These are phyloP conservation scores for Mucor piriformis DNA, from an alignment of 371 early-diverging fungal species.

Conservation along the genomic window DNA sequence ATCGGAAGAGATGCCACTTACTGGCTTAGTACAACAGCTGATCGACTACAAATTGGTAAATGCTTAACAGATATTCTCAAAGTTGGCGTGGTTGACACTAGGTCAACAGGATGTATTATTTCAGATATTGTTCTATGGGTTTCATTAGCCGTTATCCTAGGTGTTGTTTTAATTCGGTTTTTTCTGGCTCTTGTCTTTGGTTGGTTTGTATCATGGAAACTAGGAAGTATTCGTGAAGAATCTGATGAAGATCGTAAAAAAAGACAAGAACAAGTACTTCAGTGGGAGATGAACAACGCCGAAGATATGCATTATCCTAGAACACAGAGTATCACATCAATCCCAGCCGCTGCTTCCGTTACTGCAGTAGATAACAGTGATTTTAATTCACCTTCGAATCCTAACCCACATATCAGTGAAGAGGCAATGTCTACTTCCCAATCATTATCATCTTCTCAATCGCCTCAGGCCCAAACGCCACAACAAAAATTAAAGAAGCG, in stretches of 20 bases:
- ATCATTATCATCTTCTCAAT: not conserved
- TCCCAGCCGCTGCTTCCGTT: conserved; percentile 4
- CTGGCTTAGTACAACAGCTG: conserved; percentile 58
- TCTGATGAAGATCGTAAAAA: conserved; percentile 59
- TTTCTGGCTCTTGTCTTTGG: conserved; percentile 82
- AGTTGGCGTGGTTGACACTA: conserved; percentile 77
- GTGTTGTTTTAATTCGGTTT: conserved; percentile 82
- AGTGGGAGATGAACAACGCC: conserved; percentile 72
- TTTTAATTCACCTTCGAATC: not conserved
- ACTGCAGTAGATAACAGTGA: not conserved
- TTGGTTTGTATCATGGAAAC: conserved; percentile 75
- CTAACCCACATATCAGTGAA: not conserved
- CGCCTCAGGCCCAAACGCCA: not conserved
- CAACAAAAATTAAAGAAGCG: conserved; percentile 13
- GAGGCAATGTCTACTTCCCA: not conserved
- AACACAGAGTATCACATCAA: conserved; percentile 39
- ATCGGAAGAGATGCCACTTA: conserved; percentile 68
- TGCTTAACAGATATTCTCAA: conserved; percentile 74
- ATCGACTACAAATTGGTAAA: conserved; percentile 57
- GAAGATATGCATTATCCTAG: conserved; percentile 58
- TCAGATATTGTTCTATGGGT: conserved; percentile 78
- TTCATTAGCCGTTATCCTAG: conserved; percentile 77
- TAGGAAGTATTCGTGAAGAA: conserved; percentile 75
- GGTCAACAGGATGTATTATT: conserved; percentile 78
- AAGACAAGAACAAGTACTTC: conserved; percentile 57